Conservation (phyloP, 352 stramenopile species). For the Plasmopara viticola region DNA sequence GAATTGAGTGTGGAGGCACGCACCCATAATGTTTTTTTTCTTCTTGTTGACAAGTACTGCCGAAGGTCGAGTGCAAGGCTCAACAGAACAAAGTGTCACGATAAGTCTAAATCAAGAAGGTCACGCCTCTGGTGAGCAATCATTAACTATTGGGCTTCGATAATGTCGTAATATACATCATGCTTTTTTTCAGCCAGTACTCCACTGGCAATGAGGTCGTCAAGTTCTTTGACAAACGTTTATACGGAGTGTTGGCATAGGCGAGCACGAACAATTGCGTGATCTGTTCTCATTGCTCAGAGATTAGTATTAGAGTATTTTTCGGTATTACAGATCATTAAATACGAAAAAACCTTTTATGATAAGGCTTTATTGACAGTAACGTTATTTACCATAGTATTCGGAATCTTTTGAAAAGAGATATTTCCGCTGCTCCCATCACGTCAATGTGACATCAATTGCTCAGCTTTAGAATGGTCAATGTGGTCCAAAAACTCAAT, state of each 20-base stretch:
- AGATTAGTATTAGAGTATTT: neutral
- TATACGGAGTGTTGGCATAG: neutral
- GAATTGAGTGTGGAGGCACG: neutral
- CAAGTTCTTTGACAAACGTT: neutral
- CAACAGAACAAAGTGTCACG: neutral
- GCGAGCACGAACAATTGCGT: neutral
- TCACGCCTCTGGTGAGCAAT: neutral
- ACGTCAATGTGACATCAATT: no score
- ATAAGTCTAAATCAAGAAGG: neutral
- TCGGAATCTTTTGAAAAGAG: no score
- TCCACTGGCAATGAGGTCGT: neutral
- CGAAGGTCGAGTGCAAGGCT: neutral
- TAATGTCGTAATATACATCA: neutral
- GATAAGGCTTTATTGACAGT: no score
- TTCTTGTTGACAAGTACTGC: neutral
- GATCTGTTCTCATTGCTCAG: neutral
- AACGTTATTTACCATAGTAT: no score
- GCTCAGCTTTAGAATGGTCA: no score
- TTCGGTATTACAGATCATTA: no score
- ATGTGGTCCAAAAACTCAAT: no score
- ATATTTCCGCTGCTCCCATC: no score
- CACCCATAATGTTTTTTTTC: neutral
- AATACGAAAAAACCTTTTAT: no score
- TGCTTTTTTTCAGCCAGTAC: neutral
- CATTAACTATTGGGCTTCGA: neutral